Conservation (phyloP, 768 basidiomycete genomes). For the Coprinellus aureogranulatus region DNA sequence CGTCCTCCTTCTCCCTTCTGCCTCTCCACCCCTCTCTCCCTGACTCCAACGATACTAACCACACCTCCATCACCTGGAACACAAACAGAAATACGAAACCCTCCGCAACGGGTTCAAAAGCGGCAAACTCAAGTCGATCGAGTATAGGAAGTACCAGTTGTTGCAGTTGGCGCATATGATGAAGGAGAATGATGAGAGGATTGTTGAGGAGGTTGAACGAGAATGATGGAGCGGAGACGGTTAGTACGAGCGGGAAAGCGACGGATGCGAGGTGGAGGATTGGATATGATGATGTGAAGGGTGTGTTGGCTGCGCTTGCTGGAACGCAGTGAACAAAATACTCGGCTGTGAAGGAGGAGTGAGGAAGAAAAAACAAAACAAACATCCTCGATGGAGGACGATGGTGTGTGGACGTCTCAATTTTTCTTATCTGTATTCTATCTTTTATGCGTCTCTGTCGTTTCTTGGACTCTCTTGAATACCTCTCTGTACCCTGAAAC, state of each 20-base stretch:
- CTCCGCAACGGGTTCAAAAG: constrained; percentile 58
- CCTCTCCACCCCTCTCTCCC: too few relatives aligned
- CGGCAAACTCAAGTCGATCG: constrained; percentile 65
- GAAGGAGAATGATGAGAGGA: constrained; percentile 64
- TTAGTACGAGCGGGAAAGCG: constrained; percentile 67
- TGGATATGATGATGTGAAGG: constrained; percentile 32
- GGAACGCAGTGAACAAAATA: background rate
- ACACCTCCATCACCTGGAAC: too few relatives aligned
- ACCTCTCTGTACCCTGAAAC: background rate
- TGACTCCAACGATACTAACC: too few relatives aligned
- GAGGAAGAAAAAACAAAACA: background rate
- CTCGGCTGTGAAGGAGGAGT: background rate
- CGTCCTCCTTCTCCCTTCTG: too few relatives aligned
- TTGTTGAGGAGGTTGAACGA: constrained; percentile 73
- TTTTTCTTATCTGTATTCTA: background rate
- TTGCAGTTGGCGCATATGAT: constrained; percentile 71
- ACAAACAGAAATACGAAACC: constrained; percentile 50
- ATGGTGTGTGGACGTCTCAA: background rate
- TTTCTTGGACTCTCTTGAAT: background rate
- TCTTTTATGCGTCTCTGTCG: background rate
- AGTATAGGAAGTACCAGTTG: constrained; percentile 72
- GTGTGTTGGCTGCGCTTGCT: constrained; percentile 28
- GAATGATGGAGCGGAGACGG: constrained; percentile 69
- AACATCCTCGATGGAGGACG: background rate
- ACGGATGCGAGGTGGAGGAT: constrained; percentile 77